Conservation (phyloP, 495 filamentous ascomycete species). For the Penicillium canescens region DNA sequence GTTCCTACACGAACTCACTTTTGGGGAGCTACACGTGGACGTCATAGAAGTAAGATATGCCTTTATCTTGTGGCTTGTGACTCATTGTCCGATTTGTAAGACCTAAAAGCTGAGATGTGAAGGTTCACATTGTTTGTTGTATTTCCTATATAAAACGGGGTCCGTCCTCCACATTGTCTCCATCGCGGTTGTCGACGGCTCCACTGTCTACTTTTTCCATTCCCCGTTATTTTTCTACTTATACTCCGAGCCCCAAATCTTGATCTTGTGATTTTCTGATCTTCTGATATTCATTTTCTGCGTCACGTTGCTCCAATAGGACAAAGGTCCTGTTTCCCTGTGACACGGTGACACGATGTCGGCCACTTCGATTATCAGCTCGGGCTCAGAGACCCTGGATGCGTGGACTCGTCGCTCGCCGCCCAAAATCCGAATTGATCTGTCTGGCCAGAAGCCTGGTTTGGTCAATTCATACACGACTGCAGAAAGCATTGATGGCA, state of each 20-base stretch:
- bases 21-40: background rate
- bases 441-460: conserved; percentile 32
- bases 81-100: conserved; percentile 2
- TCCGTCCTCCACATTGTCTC: conserved; percentile 16
- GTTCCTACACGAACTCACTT: background rate
- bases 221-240: conserved; percentile 3
- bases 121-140: conserved; percentile 2
- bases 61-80: conserved; percentile 1
- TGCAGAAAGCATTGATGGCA: conserved; percentile 59
- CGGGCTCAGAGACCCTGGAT: conserved; percentile 30
- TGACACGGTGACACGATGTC: conserved; percentile 8
- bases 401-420: conserved; percentile 27
- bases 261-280: background rate
- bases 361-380: conserved; percentile 29
- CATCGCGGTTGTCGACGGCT: conserved; percentile 29
- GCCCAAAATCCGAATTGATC: conserved; percentile 36
- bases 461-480: conserved; percentile 58
- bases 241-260: background rate
- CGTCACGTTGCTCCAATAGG: background rate
- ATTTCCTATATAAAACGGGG: conserved; percentile 15
- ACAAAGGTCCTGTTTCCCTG: background rate
- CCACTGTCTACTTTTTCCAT: conserved; percentile 24
- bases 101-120: background rate
- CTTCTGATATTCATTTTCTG: background rate
- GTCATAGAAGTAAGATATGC: background rate